Base-by-base conservation (phyloP, 441 rosid species). In the Gossypium schwendimanii region DNA sequence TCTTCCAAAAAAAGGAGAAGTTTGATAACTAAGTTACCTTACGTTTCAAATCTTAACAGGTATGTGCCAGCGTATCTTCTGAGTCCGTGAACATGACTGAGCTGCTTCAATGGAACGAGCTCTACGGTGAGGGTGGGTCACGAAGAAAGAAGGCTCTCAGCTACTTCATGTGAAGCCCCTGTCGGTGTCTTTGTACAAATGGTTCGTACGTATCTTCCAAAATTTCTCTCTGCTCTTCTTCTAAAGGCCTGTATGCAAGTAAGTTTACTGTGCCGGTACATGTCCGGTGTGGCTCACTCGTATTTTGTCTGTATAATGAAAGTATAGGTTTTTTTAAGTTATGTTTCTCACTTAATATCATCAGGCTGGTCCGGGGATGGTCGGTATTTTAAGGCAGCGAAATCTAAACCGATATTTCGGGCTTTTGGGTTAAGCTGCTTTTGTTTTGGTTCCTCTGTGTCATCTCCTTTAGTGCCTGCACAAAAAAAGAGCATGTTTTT, bases 61-160 rank as follows among this genome's bases (percentile, higher is more conserved):
- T 92, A 64, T 93, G 97, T 33, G 97, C 98, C 3, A 93, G 98
- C 63, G 97, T 93, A n/a, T 93, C 98, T 28, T 87, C 98, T 0
- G 93, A 93, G 77, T 93, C 98, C 0, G 90, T 86, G 24, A 91
- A 93, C 86, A 93, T 93, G 97, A 91, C 87, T 0, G 98, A 93
- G 85, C 91, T 93, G 41, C 77, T 82, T 64, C 98, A 93, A 68
- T 93, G 98, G 98, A 93, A 93, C 55, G 98, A 93, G 83, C 88
- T 91, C 2, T 93, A 93, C 2, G 97, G 98, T 2, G 97, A 91
- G 84, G 97, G 98, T 4, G 98, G 97, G 2, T 93, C 97, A 1
- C 88, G 98, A 83, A 91, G 86, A 80, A 89, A 87, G 87, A 88
- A 78, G 82, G 86, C 97, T 18, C 97, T 93, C 47, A 93, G 97